Percentiles rank a stretch among this genome's conserved stretches.
Evolutionary conservation across 208 protist species (phyloP).

Genomic region (Trypanosoma grayi): DNA sequence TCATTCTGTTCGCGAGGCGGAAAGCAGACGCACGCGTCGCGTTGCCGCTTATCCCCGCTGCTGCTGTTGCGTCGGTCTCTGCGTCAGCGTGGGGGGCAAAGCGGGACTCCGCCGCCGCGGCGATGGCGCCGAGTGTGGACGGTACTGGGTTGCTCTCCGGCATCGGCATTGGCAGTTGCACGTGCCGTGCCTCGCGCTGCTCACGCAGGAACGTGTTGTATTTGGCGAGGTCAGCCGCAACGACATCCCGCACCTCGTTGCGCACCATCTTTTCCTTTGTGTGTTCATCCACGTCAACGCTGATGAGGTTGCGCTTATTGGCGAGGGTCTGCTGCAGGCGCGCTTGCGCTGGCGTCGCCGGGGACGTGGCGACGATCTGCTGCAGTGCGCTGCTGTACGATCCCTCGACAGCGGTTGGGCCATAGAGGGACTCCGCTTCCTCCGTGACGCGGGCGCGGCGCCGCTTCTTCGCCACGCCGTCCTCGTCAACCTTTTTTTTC

Average conservation of each 20-base stretch:
- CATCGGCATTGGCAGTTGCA: slow-evolving; percentile 75
- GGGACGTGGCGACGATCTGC: slow-evolving; percentile 35
- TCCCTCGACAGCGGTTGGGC: slow-evolving; percentile 30
- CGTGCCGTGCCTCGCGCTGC: slow-evolving; percentile 60
- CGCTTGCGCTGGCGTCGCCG: slow-evolving; percentile 3
- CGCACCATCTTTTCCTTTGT: slow-evolving; percentile 59
- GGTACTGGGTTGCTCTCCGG: slow-evolving; percentile 73
- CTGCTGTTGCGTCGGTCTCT: slow-evolving; percentile 3
- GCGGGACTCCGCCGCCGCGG: slow-evolving; percentile 36
- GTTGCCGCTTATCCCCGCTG: slow-evolving; percentile 8
- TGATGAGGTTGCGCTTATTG: slow-evolving; percentile 72
- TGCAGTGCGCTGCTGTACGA: slow-evolving; percentile 46
- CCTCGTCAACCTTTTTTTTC: slow-evolving; percentile 42
- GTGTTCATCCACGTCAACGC: slow-evolving; percentile 71
- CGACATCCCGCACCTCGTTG: slow-evolving; percentile 59
- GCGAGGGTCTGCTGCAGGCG: slow-evolving; percentile 53
- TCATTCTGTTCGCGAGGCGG: slow-evolving; percentile 52
- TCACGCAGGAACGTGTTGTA: slow-evolving; percentile 75
- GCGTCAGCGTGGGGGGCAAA: slow-evolving; percentile 1
- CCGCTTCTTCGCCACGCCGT: slow-evolving; percentile 41
- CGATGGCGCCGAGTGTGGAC: slow-evolving; percentile 71
- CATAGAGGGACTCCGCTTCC: slow-evolving; percentile 69
- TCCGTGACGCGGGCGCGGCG: slow-evolving; percentile 20
- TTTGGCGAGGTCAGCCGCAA: slow-evolving; percentile 67
- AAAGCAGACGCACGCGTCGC: slow-evolving; percentile 32